Evolutionary conservation across 371 early-diverging fungal species (phyloP).

Genomic region (Catenaria anguillulae): DNA sequence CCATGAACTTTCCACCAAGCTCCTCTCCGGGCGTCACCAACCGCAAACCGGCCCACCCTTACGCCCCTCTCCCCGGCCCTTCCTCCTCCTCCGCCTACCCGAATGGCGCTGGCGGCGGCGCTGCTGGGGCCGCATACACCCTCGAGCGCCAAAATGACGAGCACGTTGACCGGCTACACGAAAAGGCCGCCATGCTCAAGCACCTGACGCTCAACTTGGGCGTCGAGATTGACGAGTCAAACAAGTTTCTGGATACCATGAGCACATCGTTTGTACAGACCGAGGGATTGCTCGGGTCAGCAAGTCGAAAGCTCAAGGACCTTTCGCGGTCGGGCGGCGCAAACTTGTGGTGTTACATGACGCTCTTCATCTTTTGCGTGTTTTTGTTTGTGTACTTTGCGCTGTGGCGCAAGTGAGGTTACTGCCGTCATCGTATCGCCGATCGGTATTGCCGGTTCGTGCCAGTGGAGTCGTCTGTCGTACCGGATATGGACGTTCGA

Average conservation of each 20-base stretch:
- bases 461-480: too few species aligned
- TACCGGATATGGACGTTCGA: too few species aligned
- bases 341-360: slow-evolving; percentile 3
- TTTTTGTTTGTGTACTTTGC: background rate
- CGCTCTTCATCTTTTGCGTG: background rate
- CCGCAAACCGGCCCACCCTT: too few species aligned
- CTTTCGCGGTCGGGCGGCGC: background rate
- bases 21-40: too few species aligned
- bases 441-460: too few species aligned
- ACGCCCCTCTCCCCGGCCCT: too few species aligned
- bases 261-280: background rate
- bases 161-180: slow-evolving; percentile 6
- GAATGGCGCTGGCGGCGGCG: too few species aligned
- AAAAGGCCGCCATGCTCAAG: slow-evolving; percentile 5
- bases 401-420: background rate
- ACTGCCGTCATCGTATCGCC: too few species aligned
- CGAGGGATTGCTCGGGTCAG: background rate
- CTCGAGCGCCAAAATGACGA: slow-evolving; percentile 7
- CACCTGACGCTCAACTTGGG: slow-evolving; percentile 1
- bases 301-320: background rate
- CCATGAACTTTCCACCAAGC: too few species aligned
- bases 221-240: background rate
- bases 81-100: too few species aligned
- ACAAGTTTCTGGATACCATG: background rate
- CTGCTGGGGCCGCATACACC: background rate